phyloP scores from a whole-genome alignment of 2,329 filamentous ascomycete genomes.

The Colletotrichum lupini region DNA sequence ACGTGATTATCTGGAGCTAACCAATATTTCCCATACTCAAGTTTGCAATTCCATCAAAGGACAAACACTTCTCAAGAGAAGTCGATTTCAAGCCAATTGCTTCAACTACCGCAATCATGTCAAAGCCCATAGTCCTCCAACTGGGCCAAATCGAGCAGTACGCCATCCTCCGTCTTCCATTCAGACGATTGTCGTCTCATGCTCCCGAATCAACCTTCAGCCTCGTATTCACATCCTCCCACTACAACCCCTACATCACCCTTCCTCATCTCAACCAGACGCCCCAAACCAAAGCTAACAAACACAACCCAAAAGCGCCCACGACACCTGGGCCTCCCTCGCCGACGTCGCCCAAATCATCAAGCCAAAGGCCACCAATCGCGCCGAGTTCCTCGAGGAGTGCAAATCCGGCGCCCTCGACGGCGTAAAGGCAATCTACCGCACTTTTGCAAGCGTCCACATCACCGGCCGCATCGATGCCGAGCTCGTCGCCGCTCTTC shows the following conservation, averaged over 20 bases:
- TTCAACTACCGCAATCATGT: constrained; percentile 2
- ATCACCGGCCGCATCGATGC: constrained; percentile 78
- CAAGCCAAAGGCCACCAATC: constrained; percentile 68
- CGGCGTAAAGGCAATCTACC: constrained; percentile 72
- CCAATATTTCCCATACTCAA: not conserved
- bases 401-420: constrained; percentile 73
- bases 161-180: constrained; percentile 31
- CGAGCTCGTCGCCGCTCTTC: constrained; percentile 72
- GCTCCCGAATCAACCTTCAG: not conserved
- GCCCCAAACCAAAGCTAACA: not conserved
- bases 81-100: not conserved
- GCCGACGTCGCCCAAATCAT: constrained; percentile 73
- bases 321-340: constrained; percentile 72
- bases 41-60: not conserved
- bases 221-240: not conserved
- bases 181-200: not conserved
- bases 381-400: constrained; percentile 76
- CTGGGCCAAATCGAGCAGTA: constrained; percentile 54
- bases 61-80: not conserved
- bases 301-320: constrained; percentile 62
- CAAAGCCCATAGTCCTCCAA: constrained; percentile 49
- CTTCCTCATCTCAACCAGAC: not conserved
- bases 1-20: not conserved
- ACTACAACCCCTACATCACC: not conserved
- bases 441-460: constrained; percentile 73